Conservation (phyloP, 176 grass and related monocot species). For the Puya raimondii region DNA sequence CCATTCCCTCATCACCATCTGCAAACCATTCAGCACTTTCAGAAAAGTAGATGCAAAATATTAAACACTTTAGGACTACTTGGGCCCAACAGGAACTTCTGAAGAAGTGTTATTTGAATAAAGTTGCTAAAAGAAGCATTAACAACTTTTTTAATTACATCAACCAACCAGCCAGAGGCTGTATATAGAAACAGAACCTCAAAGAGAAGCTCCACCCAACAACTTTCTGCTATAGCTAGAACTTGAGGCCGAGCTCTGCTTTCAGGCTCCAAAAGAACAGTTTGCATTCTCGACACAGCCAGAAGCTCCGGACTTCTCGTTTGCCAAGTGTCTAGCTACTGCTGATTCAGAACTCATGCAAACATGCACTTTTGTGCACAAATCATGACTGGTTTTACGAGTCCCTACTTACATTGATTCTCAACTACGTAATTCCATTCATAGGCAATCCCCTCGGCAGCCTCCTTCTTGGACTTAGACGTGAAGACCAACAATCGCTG, state of each 20-base stretch:
- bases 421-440: conserved; percentile 70
- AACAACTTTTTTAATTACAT: too few relatives aligned
- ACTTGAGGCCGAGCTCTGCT: too few relatives aligned
- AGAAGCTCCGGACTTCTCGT: too few relatives aligned
- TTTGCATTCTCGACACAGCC: too few relatives aligned
- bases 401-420: conserved; percentile 38
- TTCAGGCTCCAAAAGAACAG: too few relatives aligned
- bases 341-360: too few relatives aligned
- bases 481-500: conserved; percentile 70
- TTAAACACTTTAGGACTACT: not conserved
- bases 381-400: not conserved
- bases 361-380: too few relatives aligned
- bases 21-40: not conserved
- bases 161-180: too few relatives aligned
- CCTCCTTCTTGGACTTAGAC: conserved; percentile 48
- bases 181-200: conserved; percentile 4
- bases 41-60: not conserved
- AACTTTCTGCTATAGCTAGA: too few relatives aligned
- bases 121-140: too few relatives aligned
- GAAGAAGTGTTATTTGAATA: too few relatives aligned
- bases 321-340: too few relatives aligned
- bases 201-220: not conserved
- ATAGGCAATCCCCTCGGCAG: conserved; percentile 35
- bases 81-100: not conserved
- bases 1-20: conserved; percentile 59